These are phyloP conservation scores for Spathaspora hagerdaliae DNA, from an alignment of 805 yeast genomes.

Conservation along the genomic window DNA sequence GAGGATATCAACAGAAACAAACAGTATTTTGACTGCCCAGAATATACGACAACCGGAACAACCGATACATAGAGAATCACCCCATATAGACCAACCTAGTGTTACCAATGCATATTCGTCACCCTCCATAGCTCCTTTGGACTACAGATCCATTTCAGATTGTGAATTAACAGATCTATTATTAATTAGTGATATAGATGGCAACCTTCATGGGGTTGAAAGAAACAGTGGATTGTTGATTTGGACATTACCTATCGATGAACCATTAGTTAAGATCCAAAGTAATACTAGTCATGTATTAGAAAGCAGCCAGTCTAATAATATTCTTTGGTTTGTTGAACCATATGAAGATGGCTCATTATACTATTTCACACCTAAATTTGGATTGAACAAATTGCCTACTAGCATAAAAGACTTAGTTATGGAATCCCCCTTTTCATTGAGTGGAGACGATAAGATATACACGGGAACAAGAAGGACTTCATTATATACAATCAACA, in stretches of 20 bases:
- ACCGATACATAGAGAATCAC: not conserved
- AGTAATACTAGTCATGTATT: constrained; percentile 13
- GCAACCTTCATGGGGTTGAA: constrained; percentile 76
- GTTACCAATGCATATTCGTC: not conserved
- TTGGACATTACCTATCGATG: constrained; percentile 72
- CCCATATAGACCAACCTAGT: not conserved
- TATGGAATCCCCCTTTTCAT: constrained; percentile 78
- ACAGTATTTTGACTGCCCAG: constrained; percentile 4
- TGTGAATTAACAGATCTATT: constrained; percentile 55
- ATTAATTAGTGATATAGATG: constrained; percentile 79
- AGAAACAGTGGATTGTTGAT: constrained; percentile 68
- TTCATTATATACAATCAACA: constrained; percentile 68
- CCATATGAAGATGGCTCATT: constrained; percentile 83
- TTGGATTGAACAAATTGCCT: constrained; percentile 79
- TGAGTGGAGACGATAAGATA: constrained; percentile 69
- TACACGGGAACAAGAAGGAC: constrained; percentile 85
- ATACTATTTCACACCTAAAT: constrained; percentile 70
- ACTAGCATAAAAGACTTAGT: constrained; percentile 75
- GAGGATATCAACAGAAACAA: constrained; percentile 9
- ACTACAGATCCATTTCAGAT: constrained; percentile 38
- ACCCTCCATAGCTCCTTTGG: constrained; percentile 28
- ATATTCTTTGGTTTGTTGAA: constrained; percentile 79
- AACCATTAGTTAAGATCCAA: constrained; percentile 53
- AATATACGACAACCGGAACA: not conserved
- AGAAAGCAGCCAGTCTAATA: constrained; percentile 6